These are phyloP conservation scores for Lactarius hengduanensis DNA, from an alignment of 768 basidiomycete genomes.

Conservation along the genomic window DNA sequence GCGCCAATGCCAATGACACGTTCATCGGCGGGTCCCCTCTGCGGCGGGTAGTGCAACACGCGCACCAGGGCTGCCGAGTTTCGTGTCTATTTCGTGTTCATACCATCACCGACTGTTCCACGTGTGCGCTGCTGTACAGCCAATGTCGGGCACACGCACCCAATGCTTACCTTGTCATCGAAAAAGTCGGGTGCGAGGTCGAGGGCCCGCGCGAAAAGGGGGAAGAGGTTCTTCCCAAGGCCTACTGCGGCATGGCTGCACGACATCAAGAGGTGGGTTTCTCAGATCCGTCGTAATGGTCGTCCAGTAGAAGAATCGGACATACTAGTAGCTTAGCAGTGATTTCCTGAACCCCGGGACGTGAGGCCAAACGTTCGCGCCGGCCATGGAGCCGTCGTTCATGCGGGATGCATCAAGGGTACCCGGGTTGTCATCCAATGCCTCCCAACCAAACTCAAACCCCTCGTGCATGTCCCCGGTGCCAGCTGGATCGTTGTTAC, in stretches of 20 bases:
- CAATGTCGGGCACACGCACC: background rate
- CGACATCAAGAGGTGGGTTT: background rate
- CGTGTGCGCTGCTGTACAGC: too few relatives aligned
- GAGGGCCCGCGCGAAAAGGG: constrained; percentile 68
- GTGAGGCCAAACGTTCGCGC: constrained; percentile 77
- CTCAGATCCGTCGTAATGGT: background rate
- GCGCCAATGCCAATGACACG: constrained; percentile 82
- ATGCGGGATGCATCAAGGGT: constrained; percentile 32
- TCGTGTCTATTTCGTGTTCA: constrained; percentile 43
- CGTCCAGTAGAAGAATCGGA: constrained; percentile 13
- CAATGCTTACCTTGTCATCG: constrained; percentile 54
- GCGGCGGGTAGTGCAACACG: constrained; percentile 74
- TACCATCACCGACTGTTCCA: background rate
- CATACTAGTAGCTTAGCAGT: constrained; percentile 67
- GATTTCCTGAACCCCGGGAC: constrained; percentile 58
- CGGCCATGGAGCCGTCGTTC: constrained; percentile 59
- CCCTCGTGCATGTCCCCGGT: constrained; percentile 91
- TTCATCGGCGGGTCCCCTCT: constrained; percentile 57
- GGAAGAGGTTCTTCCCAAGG: constrained; percentile 60
- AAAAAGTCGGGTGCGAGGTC: constrained; percentile 61
- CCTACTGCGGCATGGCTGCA: constrained; percentile 50
- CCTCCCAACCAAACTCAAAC: constrained; percentile 82
- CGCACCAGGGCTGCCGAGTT: constrained; percentile 66
- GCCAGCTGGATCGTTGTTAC: constrained; percentile 72
- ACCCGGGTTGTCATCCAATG: constrained; percentile 35